These are phyloP conservation scores for Colletotrichum siamense DNA, from an alignment of 2,329 filamentous ascomycete species.

Conservation along the genomic window DNA sequence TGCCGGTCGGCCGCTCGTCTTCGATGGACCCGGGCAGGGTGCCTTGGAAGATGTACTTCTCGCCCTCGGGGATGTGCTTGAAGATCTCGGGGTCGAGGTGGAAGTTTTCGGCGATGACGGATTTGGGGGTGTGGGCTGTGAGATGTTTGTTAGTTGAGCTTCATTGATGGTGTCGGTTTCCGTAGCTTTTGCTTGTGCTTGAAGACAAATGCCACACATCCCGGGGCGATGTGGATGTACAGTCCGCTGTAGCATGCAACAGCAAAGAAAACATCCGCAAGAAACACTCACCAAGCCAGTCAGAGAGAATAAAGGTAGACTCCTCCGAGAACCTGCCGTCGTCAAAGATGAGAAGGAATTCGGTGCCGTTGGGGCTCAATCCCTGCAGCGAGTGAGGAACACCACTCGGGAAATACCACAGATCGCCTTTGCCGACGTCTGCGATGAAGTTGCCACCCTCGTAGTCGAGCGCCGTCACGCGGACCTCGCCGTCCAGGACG, in stretches of 20 bases:
- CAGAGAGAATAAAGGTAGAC: constrained; percentile 75
- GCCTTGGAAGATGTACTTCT: constrained; percentile 83
- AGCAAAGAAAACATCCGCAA: too few relatives aligned
- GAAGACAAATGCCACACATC: too few relatives aligned
- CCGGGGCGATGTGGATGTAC: too few relatives aligned
- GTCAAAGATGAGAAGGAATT: constrained; percentile 51
- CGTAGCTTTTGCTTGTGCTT: too few relatives aligned
- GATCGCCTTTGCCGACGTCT: constrained; percentile 73
- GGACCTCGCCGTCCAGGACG: constrained; percentile 72
- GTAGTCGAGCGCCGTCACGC: constrained; percentile 75
- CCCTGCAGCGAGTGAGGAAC: constrained; percentile 74
- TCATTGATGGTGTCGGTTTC: background rate
- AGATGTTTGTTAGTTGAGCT: constrained; percentile 4
- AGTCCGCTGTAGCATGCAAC: background rate
- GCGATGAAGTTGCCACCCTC: constrained; percentile 81
- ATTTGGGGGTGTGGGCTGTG: constrained; percentile 71
- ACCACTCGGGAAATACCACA: constrained; percentile 83
- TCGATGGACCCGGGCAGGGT: constrained; percentile 67
- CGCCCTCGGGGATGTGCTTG: constrained; percentile 65
- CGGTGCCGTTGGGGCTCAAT: constrained; percentile 29
- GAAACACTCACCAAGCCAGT: constrained; percentile 67
- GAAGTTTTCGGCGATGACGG: constrained; percentile 78
- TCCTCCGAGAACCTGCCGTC: constrained; percentile 60
- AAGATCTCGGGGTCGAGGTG: constrained; percentile 75
- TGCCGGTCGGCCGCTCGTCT: constrained; percentile 66